These are phyloP conservation scores for Calonectria pteridis DNA, from an alignment of 2,329 filamentous ascomycete genomes.

Conservation along the genomic window DNA sequence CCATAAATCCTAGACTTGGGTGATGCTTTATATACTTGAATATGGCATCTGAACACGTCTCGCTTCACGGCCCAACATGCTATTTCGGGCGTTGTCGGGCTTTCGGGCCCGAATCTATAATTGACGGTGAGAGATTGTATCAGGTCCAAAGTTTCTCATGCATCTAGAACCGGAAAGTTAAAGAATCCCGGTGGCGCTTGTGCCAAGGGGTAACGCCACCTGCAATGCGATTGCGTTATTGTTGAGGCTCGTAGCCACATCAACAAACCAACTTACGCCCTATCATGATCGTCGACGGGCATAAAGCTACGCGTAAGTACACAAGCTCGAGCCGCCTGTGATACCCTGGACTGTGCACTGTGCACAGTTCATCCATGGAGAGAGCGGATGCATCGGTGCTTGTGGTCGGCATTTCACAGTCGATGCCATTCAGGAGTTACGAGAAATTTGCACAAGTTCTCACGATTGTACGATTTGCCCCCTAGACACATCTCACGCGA, in stretches of 20 bases:
- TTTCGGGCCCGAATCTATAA: not conserved
- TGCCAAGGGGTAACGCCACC: not conserved
- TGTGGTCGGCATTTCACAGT: not conserved
- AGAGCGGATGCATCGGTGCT: not conserved
- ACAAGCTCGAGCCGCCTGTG: too few species aligned
- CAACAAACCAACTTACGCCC: not conserved
- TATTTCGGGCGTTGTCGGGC: not conserved
- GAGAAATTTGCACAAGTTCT: not conserved
- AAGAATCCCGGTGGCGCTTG: not conserved
- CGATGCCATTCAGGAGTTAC: not conserved
- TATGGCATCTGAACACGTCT: not conserved
- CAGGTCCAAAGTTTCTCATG: conserved; percentile 1
- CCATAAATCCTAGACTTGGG: not conserved
- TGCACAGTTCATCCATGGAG: too few species aligned
- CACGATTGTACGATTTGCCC: not conserved
- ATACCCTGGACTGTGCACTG: too few species aligned
- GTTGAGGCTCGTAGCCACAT: not conserved
- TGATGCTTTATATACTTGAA: not conserved
- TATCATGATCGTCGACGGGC: not conserved
- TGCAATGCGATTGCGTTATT: not conserved
- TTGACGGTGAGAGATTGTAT: not conserved
- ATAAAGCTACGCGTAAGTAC: not conserved
- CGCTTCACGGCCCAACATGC: not conserved
- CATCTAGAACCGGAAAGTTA: not conserved
- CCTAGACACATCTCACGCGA: not conserved